Base-by-base conservation (phyloP, 371 early-diverging fungal genomes). In the Lichtheimia corymbifera region DNA sequence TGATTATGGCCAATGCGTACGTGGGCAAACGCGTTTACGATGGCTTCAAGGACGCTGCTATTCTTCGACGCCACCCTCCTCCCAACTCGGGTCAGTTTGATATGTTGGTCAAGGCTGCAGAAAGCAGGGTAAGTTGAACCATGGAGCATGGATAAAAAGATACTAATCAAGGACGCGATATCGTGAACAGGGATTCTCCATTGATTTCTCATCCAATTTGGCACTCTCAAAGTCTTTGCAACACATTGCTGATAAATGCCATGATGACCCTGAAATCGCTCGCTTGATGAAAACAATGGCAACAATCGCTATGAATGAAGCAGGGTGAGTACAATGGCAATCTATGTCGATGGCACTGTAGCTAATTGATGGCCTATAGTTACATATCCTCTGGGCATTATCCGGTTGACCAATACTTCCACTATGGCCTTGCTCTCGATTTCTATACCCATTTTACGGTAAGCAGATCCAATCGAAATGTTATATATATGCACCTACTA, bases 1-100 rank as follows among this genome's bases (percentile, higher is more conserved):
- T 99, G 99, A 87, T 99, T 63, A 82, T 99, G 61, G 99, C 99
- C 18, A 99, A 99, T 74, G 85, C 91, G 1, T 87, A 88, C 6
- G 98, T 99, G 2, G 99, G 98, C 4, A 85, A 89, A 53, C 80
- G 90, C 56, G 92, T 97, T 14, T 88, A 90, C 68, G 73, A 87
- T 28, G 74, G 86, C 1, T 92, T 89, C 71, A 92, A 93, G 14
- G 90, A 89, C 15, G 84, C 92, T 20, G 92, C 98, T 20, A 79
- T 99, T 68, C 86, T 99, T 22, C 88, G 97, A 61, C 83, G 85
- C 4, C 97, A 96, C 68, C 85, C 88, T 15, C 80, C 88, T 7
- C 95, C 97, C 4, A 76, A 77, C 4, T 57, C 78, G 17, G 77
- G 80, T 40, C 84, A 89, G 56, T 87, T 94, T 68, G 81, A 77